Evolutionary conservation across 108 stramenopile species (phyloP), one percentile per base, ranked within the genome.

Genomic region (Cyclotella sp.): DNA sequence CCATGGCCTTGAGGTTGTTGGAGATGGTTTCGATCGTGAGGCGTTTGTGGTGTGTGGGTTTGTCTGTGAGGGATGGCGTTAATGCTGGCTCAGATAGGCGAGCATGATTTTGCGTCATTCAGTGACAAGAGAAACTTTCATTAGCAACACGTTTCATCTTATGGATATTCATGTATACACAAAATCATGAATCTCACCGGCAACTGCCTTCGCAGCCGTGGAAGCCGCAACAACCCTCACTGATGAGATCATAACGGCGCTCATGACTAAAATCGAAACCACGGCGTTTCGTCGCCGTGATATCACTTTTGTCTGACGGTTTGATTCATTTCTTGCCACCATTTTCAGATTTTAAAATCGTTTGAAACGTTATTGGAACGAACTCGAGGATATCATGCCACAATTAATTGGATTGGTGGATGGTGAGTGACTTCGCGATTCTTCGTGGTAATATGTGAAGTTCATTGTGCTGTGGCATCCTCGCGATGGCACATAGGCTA

Each of bases 1-100:
- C 90, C 94, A 95, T 95, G 45, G 79, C 58, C 39, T 79, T 84
- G 27, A 95, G 77, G 44, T 82, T 78, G 12, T 79, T 68, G 29
- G 75, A 86, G 76, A 95, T 92, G 60, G 86, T 90, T 14, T 87
- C 85, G 63, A 81, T 75, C 51, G 78, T 89, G 22, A 91, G 78
- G 27, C 83, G 84, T 47, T 87, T 87, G 39, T 63, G 73, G 78
- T 49, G 65, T 14, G 63, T 3, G 1, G 26, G 13, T 19, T 16
- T 51, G 40, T 40, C 24, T 6, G 24, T 3, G 61, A 40, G 14
- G 34, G 40, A 39, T 14, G 30, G 29, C 14, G 61, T 62, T 34
- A 30, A 30, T 62, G 61, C 34, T 62, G 13, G 4, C 7, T 9
- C 10, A 62, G n/a, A 19, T 19, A 51, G 49, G 49, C 1, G 49